Evolutionary conservation across 2,329 filamentous ascomycete genomes (phyloP).

Genomic region (Pseudocercospora crystallina): DNA sequence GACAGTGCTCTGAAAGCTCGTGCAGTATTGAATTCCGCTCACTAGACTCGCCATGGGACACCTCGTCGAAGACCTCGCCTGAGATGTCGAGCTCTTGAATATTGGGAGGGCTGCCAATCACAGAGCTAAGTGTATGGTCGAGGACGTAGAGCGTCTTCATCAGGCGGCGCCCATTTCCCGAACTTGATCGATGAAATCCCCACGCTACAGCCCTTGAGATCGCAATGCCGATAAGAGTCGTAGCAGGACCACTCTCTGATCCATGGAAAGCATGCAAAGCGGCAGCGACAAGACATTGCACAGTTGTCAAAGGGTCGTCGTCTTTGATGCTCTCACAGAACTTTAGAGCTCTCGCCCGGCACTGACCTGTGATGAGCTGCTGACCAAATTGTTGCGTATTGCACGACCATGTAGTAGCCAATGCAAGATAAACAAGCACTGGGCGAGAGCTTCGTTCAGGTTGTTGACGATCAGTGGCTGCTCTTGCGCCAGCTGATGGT

Average conservation of each 20-base stretch:
- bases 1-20: too few relatives aligned
- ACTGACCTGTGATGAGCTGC: too few relatives aligned
- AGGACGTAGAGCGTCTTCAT: slow-evolving; percentile 4
- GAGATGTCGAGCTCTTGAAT: slow-evolving; percentile 2
- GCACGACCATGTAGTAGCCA: too few relatives aligned
- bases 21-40: too few relatives aligned
- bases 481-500: too few relatives aligned
- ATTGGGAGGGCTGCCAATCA: not conserved
- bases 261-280: slow-evolving; percentile 2
- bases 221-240: not conserved
- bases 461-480: too few relatives aligned
- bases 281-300: slow-evolving; percentile 6
- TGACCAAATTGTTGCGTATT: too few relatives aligned
- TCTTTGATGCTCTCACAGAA: not conserved
- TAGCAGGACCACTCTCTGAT: not conserved
- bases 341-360: not conserved
- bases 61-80: not conserved
- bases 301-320: not conserved
- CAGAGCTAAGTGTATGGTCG: not conserved
- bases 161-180: not conserved
- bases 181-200: slow-evolving; percentile 3
- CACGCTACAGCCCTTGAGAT: slow-evolving; percentile 1
- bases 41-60: too few relatives aligned
- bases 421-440: too few relatives aligned
- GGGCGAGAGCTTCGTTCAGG: too few relatives aligned